Base-by-base conservation (phyloP, 148 eudicot genomes). In the Polygonum aviculare region DNA sequence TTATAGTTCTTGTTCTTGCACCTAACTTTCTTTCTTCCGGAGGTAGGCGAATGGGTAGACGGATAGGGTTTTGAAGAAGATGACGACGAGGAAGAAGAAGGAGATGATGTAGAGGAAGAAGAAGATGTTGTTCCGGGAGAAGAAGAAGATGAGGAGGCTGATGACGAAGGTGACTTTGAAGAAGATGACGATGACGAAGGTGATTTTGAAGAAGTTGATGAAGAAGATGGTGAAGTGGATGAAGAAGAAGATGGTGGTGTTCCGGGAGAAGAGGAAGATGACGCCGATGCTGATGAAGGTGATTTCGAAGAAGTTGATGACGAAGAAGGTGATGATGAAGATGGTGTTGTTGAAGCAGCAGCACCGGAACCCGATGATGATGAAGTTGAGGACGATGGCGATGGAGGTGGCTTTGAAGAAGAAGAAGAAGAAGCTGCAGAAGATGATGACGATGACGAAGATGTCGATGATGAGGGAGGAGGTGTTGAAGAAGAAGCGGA, bases 1-100 rank as follows among this genome's bases (percentile, higher is more conserved):
- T 75, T 74, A 9, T 77, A 80, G 15, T 69, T 80, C 79, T 76
- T 82, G 75, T 79, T 77, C 82, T 39, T 84, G 82, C 89, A 86
- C 62, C 78, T 83, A 31, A 83, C 87, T 45, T 75, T 79, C 83
- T 82, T 84, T 4, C 82, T 54, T 18, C 39, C 55, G 22, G 77
- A 51, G 14, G 47, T 40, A 12, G 47, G 1, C 14, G 74, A 72
- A 49, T n/a, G 75, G 4, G 51, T 41, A 22, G 76, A 26, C 22
- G 76, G 39, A 41, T 19, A 15, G 2, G 57, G 10, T 7, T 62
- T 4, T 10, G 76, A 26, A 33, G 76, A 47, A 47, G 76, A 49
- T 12, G 76, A 50, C 2, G 76, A 15, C 21, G 76, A n/a, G 41
- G 74, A 47, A 18, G 74, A 52, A 0, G 75, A 73, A 10, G 75